Evolutionary conservation across 164 flowering plant species (phyloP).

Genomic region (Nymphaea colorata): DNA sequence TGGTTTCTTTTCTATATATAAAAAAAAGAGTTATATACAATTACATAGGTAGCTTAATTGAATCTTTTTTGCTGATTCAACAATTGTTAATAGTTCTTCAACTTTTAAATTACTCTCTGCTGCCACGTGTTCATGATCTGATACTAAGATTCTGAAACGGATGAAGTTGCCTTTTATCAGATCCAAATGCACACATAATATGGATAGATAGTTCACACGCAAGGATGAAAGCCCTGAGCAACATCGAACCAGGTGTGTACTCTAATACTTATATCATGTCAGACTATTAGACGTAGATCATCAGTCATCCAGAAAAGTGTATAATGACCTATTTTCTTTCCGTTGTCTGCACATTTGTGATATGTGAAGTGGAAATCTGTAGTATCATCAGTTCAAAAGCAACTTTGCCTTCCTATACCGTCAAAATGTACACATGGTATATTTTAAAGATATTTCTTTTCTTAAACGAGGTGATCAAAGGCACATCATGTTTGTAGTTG

Average conservation of each 20-base stretch:
- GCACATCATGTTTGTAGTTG: neutral
- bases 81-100: too few species aligned
- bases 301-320: neutral
- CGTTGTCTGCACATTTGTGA: neutral
- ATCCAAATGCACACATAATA: constrained; percentile 78
- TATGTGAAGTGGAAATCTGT: too few species aligned
- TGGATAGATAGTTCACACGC: constrained; percentile 79
- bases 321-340: neutral
- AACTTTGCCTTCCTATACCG: too few species aligned
- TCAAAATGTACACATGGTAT: neutral
- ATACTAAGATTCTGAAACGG: neutral
- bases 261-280: neutral
- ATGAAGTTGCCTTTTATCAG: constrained; percentile 22
- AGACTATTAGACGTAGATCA: too few species aligned
- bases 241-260: constrained; percentile 61
- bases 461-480: neutral
- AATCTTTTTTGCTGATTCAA: too few species aligned
- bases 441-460: neutral
- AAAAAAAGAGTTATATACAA: too few species aligned
- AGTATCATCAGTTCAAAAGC: too few species aligned
- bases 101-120: too few species aligned
- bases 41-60: too few species aligned
- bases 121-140: neutral
- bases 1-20: too few species aligned
- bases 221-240: constrained; percentile 70